These are phyloP conservation scores for Colletotrichum falcatum DNA, from an alignment of 2,329 filamentous ascomycete species.

Conservation along the genomic window DNA sequence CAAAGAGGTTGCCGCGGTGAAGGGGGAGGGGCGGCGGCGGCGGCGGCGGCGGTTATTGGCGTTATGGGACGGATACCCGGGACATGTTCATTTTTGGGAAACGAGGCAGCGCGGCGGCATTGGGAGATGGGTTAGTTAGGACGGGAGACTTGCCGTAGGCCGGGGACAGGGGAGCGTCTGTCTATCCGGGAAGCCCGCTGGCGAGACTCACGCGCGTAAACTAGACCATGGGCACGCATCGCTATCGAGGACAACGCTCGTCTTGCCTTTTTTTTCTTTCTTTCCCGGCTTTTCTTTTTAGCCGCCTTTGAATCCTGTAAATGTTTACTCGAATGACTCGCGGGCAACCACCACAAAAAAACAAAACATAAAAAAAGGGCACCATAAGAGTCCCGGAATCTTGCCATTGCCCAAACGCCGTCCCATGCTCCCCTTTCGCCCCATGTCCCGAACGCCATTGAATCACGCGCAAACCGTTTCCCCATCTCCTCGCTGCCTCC, in stretches of 20 bases:
- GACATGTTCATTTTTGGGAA: constrained; percentile 21
- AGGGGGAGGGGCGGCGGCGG: not conserved
- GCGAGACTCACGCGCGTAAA: too few relatives aligned
- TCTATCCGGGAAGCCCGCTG: not conserved
- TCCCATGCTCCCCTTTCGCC: constrained; percentile 39
- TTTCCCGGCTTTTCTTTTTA: not conserved
- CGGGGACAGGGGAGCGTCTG: not conserved
- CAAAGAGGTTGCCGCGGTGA: constrained; percentile 36
- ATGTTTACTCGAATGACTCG: constrained; percentile 21
- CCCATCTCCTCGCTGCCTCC: not conserved
- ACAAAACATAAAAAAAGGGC: not conserved
- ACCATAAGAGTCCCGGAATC: constrained; percentile 21
- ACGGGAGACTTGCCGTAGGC: not conserved
- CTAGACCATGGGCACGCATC: too few relatives aligned
- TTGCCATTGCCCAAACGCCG: constrained; percentile 44
- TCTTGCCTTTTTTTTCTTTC: not conserved
- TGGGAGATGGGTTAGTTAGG: too few relatives aligned
- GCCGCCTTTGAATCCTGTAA: not conserved
- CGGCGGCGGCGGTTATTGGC: constrained; percentile 5
- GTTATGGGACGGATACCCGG: constrained; percentile 37
- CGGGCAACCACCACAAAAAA: not conserved
- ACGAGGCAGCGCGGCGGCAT: not conserved
- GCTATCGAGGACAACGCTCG: not conserved
- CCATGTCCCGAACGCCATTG: constrained; percentile 40
- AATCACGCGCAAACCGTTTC: constrained; percentile 19